Conservation (phyloP, 108 stramenopile genomes). For the Licmophora abbreviata region DNA sequence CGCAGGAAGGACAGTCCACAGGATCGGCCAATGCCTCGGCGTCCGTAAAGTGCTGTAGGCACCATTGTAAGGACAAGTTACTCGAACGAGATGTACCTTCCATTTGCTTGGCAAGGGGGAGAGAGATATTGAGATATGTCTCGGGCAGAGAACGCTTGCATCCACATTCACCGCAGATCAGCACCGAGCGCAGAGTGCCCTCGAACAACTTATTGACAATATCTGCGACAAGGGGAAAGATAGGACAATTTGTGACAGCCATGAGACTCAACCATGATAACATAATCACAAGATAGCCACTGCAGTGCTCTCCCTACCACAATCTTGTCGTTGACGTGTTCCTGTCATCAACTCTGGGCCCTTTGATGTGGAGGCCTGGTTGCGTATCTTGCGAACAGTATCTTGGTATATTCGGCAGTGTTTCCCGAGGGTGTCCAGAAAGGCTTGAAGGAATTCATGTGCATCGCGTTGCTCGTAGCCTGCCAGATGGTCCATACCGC, state of each 20-base stretch:
- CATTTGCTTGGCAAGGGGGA: constrained; percentile 50
- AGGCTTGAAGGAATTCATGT: constrained; percentile 82
- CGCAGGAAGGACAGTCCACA: constrained; percentile 54
- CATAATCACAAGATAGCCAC: not conserved
- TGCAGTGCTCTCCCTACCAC: no score
- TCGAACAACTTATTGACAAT: constrained; percentile 57
- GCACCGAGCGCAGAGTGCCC: constrained; percentile 63
- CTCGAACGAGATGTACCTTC: not conserved
- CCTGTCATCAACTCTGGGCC: not conserved
- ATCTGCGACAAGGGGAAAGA: constrained; percentile 13
- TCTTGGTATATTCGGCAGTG: no score
- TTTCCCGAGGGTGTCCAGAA: constrained; percentile 63
- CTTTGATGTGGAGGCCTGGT: no score
- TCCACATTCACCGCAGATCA: constrained; percentile 64
- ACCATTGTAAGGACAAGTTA: constrained; percentile 1
- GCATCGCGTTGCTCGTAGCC: constrained; percentile 88
- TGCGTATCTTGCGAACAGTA: no score
- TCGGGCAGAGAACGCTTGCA: constrained; percentile 51
- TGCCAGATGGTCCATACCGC: constrained; percentile 57
- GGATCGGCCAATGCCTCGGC: constrained; percentile 51
- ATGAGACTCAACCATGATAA: not conserved
- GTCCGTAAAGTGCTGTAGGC: constrained; percentile 49
- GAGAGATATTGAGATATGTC: constrained; percentile 66
- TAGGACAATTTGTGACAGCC: not conserved
- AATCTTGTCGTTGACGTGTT: not conserved